Percentiles rank a stretch among this genome's conserved stretches.
Evolutionary conservation across 768 basidiomycete genomes (phyloP).

Genomic region (Candolleomyces eurysporus): DNA sequence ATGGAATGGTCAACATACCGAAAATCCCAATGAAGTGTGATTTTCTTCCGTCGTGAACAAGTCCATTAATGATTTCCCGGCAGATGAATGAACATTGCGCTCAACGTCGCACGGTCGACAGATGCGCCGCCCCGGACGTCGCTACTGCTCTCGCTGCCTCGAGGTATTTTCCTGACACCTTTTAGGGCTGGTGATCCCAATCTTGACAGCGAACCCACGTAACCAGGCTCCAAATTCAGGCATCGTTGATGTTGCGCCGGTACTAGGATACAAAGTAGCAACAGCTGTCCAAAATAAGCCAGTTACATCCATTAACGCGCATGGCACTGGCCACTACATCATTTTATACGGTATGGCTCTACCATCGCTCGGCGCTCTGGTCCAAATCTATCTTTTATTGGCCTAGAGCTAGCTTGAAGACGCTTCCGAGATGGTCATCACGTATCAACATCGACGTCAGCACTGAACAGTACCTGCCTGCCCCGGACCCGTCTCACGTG

Average conservation of each 20-base stretch:
- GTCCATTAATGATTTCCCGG: background rate
- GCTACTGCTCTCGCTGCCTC: background rate
- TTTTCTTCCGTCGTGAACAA: background rate
- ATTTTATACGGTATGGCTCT: background rate
- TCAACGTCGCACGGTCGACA: background rate
- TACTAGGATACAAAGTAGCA: slow-evolving; percentile 1
- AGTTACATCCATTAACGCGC: background rate
- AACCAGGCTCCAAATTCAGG: background rate
- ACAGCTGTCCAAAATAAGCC: background rate
- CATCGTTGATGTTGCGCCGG: background rate
- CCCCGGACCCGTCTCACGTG: background rate
- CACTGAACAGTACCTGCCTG: background rate
- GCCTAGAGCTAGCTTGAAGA: background rate
- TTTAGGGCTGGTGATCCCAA: background rate
- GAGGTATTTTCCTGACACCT: background rate
- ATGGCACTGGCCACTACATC: background rate
- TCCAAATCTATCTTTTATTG: background rate
- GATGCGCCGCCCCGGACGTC: background rate
- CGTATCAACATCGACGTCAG: background rate
- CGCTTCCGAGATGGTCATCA: background rate
- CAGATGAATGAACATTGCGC: background rate
- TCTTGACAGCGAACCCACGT: slow-evolving; percentile 1
- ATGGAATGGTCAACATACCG: background rate
- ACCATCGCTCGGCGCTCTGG: background rate
- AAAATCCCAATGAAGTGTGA: background rate